phyloP scores from a whole-genome alignment of 2,329 filamentous ascomycete species.

The Penicillium polonicum region DNA sequence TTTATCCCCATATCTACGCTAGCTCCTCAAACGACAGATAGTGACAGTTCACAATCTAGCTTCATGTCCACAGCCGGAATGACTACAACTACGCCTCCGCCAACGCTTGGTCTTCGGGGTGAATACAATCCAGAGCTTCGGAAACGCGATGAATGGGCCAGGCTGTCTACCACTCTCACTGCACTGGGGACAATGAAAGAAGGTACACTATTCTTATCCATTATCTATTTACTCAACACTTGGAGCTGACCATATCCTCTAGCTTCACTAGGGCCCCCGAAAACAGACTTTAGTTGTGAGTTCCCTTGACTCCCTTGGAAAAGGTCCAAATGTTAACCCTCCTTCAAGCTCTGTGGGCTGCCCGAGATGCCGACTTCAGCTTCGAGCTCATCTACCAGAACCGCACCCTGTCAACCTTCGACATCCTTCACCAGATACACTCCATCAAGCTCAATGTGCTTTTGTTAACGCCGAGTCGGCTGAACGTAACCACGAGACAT shows the following conservation, averaged over 20 bases:
- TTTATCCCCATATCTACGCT: not conserved
- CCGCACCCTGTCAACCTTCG: not conserved
- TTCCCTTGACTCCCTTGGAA: not conserved
- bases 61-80: not conserved
- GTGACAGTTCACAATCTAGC: not conserved
- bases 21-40: not conserved
- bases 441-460: not conserved
- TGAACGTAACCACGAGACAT: not conserved
- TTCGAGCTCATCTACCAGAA: not conserved
- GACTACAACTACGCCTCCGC: not conserved
- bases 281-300: not conserved
- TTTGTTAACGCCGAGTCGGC: not conserved
- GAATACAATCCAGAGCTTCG: not conserved
- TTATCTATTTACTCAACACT: not conserved
- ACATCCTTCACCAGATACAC: not conserved
- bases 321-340: not conserved
- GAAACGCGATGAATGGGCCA: not conserved
- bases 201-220: not conserved
- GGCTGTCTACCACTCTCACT: not conserved
- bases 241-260: not conserved
- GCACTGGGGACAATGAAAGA: not conserved
- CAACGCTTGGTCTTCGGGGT: not conserved
- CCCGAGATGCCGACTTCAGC: not conserved
- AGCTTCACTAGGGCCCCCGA: not conserved
- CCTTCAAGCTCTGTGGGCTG: not conserved